phyloP scores from a whole-genome alignment of 75 land plant genomes.

The Ceratopteris richardii region DNA sequence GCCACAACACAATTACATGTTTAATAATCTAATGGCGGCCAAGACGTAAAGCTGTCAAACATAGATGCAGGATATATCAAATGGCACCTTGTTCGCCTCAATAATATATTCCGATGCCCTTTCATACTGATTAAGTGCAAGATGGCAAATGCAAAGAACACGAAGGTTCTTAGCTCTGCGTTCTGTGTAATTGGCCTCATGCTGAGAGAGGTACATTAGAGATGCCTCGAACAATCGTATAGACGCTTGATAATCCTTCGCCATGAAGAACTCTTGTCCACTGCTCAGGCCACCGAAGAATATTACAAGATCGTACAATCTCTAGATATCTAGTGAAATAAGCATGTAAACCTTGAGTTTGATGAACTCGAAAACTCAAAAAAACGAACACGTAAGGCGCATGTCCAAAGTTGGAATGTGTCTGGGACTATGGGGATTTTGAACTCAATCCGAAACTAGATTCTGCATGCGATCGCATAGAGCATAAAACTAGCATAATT shows the following conservation, averaged over 20 bases:
- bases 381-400: too few species aligned
- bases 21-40: neutral
- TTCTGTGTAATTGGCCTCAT: conserved; percentile 25
- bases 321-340: neutral
- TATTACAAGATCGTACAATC: neutral
- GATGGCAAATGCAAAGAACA: conserved; percentile 76
- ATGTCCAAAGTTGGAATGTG: too few species aligned
- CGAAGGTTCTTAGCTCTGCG: conserved; percentile 67
- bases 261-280: conserved; percentile 61
- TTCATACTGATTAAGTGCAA: conserved; percentile 68
- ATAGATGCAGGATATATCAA: too few species aligned
- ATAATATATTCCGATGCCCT: conserved; percentile 71
- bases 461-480: too few species aligned
- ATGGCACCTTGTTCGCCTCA: conserved; percentile 81
- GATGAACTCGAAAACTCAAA: too few species aligned
- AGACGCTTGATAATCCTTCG: conserved; percentile 48
- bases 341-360: too few species aligned
- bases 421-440: too few species aligned
- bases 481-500: too few species aligned
- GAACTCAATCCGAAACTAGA: too few species aligned
- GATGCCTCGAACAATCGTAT: conserved; percentile 79
- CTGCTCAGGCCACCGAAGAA: conserved; percentile 24
- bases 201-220: conserved; percentile 64
- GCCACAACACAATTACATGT: neutral
- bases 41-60: neutral